These are phyloP conservation scores for Acacia confusa DNA, from an alignment of 306 rosid genomes.

Conservation along the genomic window DNA sequence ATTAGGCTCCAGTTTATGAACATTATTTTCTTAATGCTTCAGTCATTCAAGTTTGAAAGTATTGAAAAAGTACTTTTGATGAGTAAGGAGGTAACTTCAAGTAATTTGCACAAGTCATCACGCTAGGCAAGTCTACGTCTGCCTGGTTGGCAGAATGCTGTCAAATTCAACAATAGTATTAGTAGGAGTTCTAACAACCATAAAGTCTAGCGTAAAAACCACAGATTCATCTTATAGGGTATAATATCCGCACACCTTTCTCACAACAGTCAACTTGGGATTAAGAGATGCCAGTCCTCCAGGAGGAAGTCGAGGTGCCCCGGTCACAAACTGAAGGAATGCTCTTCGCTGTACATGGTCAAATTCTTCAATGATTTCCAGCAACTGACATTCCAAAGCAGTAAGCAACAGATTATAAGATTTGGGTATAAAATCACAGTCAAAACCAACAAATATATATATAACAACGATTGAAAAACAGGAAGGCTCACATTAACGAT, in stretches of 20 bases:
- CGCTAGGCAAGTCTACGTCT: slow-evolving; percentile 90
- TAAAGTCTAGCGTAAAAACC: neutral
- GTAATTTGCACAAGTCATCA: slow-evolving; percentile 99
- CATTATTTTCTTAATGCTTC: neutral
- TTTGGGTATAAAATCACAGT: slow-evolving; percentile 7
- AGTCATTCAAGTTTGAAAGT: slow-evolving; percentile 6
- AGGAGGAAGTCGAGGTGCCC: slow-evolving; percentile 93
- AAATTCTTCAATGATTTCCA: slow-evolving; percentile 79
- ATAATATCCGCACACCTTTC: slow-evolving; percentile 57
- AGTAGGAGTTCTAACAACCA: slow-evolving; percentile 19
- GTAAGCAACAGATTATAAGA: slow-evolving; percentile 8
- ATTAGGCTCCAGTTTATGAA: neutral
- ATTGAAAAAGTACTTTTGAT: slow-evolving; percentile 57
- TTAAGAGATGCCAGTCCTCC: slow-evolving; percentile 97
- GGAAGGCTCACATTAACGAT: slow-evolving; percentile 61
- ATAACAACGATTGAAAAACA: neutral
- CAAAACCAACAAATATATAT: neutral
- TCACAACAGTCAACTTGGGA: slow-evolving; percentile 92
- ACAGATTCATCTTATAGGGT: neutral
- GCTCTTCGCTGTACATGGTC: slow-evolving; percentile 70
- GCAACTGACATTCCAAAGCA: slow-evolving; percentile 55
- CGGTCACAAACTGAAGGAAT: slow-evolving; percentile 95
- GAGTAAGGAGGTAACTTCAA: slow-evolving; percentile 97
- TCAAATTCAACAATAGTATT: slow-evolving; percentile 13
- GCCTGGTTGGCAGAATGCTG: slow-evolving; percentile 75